These are phyloP conservation scores for Piper longum DNA, from an alignment of 164 flowering plant genomes.

Conservation along the genomic window DNA sequence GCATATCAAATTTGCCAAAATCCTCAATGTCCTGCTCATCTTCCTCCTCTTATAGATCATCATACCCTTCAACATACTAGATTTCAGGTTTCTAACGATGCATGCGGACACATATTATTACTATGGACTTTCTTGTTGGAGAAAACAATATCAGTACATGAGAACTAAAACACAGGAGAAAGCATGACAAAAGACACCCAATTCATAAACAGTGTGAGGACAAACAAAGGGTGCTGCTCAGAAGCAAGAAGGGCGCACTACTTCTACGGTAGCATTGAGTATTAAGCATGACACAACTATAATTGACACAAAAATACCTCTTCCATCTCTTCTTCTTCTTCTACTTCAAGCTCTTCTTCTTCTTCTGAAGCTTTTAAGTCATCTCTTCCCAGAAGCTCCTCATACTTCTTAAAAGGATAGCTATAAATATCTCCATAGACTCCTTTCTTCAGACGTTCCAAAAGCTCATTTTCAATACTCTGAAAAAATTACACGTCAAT, in stretches of 20 bases:
- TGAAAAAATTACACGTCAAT: conserved; percentile 12
- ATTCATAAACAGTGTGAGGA: no score
- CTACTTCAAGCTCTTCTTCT: conserved; percentile 20
- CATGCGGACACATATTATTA: no score
- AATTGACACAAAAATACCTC: conserved; percentile 23
- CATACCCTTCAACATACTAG: conserved; percentile 80
- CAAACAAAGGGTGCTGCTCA: no score
- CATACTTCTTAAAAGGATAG: conserved; percentile 30
- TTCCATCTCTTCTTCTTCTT: conserved; percentile 11
- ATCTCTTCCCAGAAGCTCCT: conserved; percentile 35
- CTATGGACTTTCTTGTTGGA: no score
- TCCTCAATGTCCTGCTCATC: conserved; percentile 72
- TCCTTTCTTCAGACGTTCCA: conserved; percentile 65
- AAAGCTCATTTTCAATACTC: conserved; percentile 74
- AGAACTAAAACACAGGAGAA: no score
- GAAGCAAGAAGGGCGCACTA: no score
- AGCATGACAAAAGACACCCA: no score
- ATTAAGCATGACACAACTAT: no score
- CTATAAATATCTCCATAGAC: conserved; percentile 70
- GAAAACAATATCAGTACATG: no score
- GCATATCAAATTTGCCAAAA: conserved; percentile 35
- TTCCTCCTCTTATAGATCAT: conserved; percentile 78
- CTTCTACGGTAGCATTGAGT: no score
- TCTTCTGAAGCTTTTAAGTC: conserved; percentile 13
- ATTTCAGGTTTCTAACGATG: conserved; percentile 36